phyloP scores from a whole-genome alignment of 2,329 filamentous ascomycete genomes.

The Thelonectria olida region DNA sequence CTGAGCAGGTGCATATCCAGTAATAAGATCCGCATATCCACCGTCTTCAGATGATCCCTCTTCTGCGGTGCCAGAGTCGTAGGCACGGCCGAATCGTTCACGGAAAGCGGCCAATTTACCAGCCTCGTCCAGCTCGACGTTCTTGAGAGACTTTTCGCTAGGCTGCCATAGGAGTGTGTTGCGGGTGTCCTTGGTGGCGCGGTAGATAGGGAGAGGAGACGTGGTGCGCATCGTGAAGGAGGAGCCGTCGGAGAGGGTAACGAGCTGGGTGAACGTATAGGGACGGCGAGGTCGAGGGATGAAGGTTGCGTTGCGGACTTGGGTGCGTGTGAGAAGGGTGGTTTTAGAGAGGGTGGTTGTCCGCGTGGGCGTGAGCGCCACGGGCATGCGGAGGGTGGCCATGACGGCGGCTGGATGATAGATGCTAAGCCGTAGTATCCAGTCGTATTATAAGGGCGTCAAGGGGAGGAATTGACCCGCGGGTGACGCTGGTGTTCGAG shows the following conservation, averaged over 20 bases:
- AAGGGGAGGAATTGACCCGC: conserved; percentile 24
- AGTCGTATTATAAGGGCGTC: conserved; percentile 2
- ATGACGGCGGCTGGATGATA: conserved; percentile 32
- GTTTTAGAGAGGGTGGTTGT: conserved; percentile 40
- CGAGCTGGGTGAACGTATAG: conserved; percentile 96
- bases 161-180: conserved; percentile 96
- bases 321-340: conserved; percentile 50
- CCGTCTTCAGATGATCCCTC: conserved; percentile 40
- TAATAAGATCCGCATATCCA: conserved; percentile 58
- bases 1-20: conserved; percentile 55
- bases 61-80: conserved; percentile 69
- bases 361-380: conserved; percentile 43
- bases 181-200: conserved; percentile 79
- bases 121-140: conserved; percentile 94
- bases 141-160: conserved; percentile 78
- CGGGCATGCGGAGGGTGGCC: conserved; percentile 42
- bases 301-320: conserved; percentile 84
- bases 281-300: conserved; percentile 88
- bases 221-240: conserved; percentile 84
- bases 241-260: conserved; percentile 90
- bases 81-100: conserved; percentile 82
- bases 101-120: conserved; percentile 89
- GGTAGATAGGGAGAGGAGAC: conserved; percentile 70
- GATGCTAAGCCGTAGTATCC: background rate
- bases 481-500: conserved; percentile 12